phyloP scores from a whole-genome alignment of 305 asterid species.

The Solanum hybrid region DNA sequence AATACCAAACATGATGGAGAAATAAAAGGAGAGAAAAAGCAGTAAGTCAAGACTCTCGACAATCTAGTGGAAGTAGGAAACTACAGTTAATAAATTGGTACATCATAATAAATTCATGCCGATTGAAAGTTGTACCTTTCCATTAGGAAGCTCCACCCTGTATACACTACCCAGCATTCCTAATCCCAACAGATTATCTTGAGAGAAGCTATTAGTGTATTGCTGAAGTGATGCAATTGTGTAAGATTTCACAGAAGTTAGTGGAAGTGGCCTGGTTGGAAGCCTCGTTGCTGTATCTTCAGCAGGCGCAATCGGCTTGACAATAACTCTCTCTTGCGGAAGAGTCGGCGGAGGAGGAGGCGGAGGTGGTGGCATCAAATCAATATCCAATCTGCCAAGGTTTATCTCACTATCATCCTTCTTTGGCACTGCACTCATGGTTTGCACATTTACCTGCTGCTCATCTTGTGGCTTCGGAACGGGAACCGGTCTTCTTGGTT shows the following conservation, averaged over 20 bases:
- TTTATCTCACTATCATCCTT: constrained; percentile 43
- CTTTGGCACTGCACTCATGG: constrained; percentile 39
- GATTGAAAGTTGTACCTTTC: constrained; percentile 40
- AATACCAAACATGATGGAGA: neutral
- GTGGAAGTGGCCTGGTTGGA: constrained; percentile 37
- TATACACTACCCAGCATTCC: constrained; percentile 91
- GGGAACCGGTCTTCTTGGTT: constrained; percentile 27
- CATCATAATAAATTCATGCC: neutral
- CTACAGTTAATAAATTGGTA: neutral
- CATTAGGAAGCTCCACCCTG: constrained; percentile 76
- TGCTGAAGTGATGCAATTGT: constrained; percentile 88
- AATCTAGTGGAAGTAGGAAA: constrained; percentile 1
- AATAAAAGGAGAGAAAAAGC: neutral
- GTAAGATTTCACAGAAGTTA: constrained; percentile 64
- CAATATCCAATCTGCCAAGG: constrained; percentile 57
- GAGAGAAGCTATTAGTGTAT: constrained; percentile 88
- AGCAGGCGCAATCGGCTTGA: constrained; percentile 36
- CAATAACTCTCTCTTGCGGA: constrained; percentile 35
- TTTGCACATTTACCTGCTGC: constrained; percentile 42
- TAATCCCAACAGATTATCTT: constrained; percentile 74
- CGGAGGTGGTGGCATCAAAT: constrained; percentile 37
- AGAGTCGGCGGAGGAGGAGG: constrained; percentile 21
- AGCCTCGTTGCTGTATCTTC: constrained; percentile 30
- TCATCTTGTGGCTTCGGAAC: constrained; percentile 42
- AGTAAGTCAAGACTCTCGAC: neutral